A percentile compares a stretch with the other conserved stretches of the same genome.
These are phyloP conservation scores for Scheffersomyces segobiensis DNA, from an alignment of 1,139 yeast species.

Conservation along the genomic window DNA sequence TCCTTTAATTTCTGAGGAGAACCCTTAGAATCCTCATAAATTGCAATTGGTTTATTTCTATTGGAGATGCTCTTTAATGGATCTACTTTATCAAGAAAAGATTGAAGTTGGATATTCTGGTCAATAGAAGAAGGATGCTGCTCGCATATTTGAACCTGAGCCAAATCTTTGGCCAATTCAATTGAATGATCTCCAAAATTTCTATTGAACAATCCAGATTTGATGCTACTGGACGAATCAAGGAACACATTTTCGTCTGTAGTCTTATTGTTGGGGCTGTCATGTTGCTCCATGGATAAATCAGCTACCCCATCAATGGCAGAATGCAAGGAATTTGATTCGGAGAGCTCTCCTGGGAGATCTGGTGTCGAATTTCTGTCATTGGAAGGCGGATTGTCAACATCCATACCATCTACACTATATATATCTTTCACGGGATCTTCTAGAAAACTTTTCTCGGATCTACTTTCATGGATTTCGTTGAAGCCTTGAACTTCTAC, in stretches of 20 bases:
- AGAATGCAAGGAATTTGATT: neutral
- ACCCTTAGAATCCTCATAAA: conserved; percentile 38
- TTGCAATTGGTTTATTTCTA: conserved; percentile 35
- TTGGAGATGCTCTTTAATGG: conserved; percentile 40
- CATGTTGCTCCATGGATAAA: conserved; percentile 2
- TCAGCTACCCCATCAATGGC: conserved; percentile 1
- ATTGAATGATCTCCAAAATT: conserved; percentile 19
- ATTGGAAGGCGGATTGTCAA: conserved; percentile 3
- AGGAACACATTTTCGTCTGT: conserved; percentile 13
- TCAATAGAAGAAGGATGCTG: neutral
- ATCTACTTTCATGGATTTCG: neutral
- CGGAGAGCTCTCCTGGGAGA: neutral
- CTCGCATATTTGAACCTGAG: conserved; percentile 38
- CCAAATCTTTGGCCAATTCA: conserved; percentile 38
- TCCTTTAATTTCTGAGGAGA: conserved; percentile 36
- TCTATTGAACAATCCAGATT: conserved; percentile 20
- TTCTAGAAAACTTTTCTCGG: conserved; percentile 4
- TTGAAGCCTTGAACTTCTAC: neutral
- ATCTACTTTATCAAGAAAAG: conserved; percentile 42
- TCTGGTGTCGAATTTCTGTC: neutral
- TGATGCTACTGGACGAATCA: conserved; percentile 5
- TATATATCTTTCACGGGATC: conserved; percentile 8
- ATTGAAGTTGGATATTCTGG: conserved; percentile 25
- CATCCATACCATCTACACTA: conserved; percentile 3
- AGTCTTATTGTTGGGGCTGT: neutral